Evolutionary conservation across 1,139 yeast species (phyloP), one percentile per base, ranked within the genome.

Genomic region (Meyerozyma sp.): DNA sequence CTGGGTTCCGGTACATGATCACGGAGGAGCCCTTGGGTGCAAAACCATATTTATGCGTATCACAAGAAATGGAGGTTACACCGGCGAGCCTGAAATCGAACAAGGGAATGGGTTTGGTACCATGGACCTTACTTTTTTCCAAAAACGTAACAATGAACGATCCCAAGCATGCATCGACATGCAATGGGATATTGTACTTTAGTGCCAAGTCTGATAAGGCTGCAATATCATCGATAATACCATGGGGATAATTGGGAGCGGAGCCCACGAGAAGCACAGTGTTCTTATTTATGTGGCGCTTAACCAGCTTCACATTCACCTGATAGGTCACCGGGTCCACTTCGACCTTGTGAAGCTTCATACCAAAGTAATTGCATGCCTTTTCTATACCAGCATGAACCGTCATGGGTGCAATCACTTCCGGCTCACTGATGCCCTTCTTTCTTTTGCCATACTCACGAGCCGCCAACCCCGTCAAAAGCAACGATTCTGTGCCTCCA

Each of bases 161-260:
- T 1, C 98, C 98, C 32, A 93, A 70, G 61, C 98, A 93, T 37
- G 96, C 94, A 62, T 93, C 98, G 34, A 93, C 97, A 56, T 93
- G 98, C 28, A 93, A 72, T 1, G 96, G 97, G 37, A 91, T 78
- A 11, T 76, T 65, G 61, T 85, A 67, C 46, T 68, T 72, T 21
- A 73, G 52, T 0, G 95, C 97, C 20, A 93, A 57, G 25, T 75
- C 59, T 8, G 95, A 81, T 39, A 93, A 73, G 1, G 75, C 80
- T 49, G 79, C 84, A 46, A 93, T 90, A 56, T 91, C 93, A 64
- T 93, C 98, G 47, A 89, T 82, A 35, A 93, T 85, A 23, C 98
- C 98, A 59, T 93, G 98, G 2, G 98, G 98, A 64, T 82, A 93
- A 66, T 91, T 93, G 34, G 98, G 98, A 4, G 97, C 96, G 1